Base-by-base conservation (phyloP, 169 alveolate genomes). In the Eimeria tenella region DNA sequence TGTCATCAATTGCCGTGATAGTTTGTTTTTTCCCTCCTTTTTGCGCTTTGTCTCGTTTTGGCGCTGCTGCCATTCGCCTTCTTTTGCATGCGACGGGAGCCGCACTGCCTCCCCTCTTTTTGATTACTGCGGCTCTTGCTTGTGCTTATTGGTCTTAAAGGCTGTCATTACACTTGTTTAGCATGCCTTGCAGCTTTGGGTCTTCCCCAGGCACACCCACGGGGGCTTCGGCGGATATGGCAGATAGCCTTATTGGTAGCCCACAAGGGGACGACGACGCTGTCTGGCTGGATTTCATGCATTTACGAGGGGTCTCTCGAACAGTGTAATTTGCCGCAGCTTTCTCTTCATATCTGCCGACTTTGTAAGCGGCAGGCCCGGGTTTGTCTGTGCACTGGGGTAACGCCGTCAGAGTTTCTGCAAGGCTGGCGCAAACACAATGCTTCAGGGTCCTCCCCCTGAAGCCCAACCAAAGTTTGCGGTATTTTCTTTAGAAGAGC, bases 31-130 rank as follows among this genome's bases (percentile, higher is more conserved):
- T 7, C 79, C 52, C 52, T 70, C 52, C 10, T 21, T 70, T 19
- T 8, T 17, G n/a, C 79, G 79, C n/a, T 70, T 31, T 70, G 31
- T 23, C 79, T 7, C 79, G 53, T 11, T 21, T 23, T 52, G 8
- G 79, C 52, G 9, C 17, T 52, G 79, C 52, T 70, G 49, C 53
- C 15, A 52, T 42, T 52, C 79, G 79, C 79, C 53, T 31, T 74
- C 60, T 25, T 74, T 53, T 50, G 84, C 84, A 74, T 74, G 84
- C 84, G 52, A 74, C 60, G 42, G 63, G 60, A 74, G 60, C 31
- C 84, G 84, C 84, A 74, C 84, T 56, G 63, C 63, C 31, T 13
- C 60, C 60, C 19, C 31, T 74, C 63, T 56, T 53, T 74, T 56
- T 8, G 23, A 42, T 42, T 50, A 25, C 84, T 17, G 60, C 13